Evolutionary conservation across 495 filamentous ascomycete genomes (phyloP), one percentile per base, ranked within the genome.

Genomic region (Staphylotrichum tortipilum): DNA sequence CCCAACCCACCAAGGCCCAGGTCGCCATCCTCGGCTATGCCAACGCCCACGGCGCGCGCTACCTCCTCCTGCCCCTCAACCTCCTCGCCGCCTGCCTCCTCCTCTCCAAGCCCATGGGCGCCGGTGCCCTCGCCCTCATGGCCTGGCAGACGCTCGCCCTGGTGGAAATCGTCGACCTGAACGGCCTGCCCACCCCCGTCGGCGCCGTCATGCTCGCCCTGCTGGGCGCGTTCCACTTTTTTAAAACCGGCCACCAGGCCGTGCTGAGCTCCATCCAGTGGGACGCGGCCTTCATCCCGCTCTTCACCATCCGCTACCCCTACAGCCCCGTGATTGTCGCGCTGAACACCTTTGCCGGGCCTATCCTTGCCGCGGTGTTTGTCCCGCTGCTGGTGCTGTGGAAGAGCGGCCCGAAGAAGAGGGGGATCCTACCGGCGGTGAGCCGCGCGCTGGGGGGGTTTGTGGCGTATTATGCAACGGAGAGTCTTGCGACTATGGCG

Each of bases 171-270:
- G 69, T 96, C 44, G 88, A 94, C 70, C 78, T 84, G 36, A 86
- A 87, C 64, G 65, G 73, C 36, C 68, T 95, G 2, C 70, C 78
- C 2, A 64, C 73, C 56, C 83, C 85, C 3, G 82, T 97, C 60
- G 92, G 89, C 0, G 91, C 94, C 19, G 71, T 89, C 19, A 74
- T 94, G 33, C 75, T 99, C 10, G 94, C 80, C 31, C 66, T 96
- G 14, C 75, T 99, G 2, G 94, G 89, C 40, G 85, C 82, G 55
- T 95, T 89, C 65, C 81, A 95, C 71, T 99, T 83, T 74, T 99
- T 99, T 81, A 95, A 91, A 58, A 99, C 92, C 1, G 92, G 92
- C 55, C 92, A 99, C 67, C 94, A 97, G 67, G 91, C 91, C 14
- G 84, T 82, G 0, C 78, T 95, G 19, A 77, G 80, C 57, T 83